Conservation (phyloP, 345 rosid genomes). For the Geranium brycei region DNA sequence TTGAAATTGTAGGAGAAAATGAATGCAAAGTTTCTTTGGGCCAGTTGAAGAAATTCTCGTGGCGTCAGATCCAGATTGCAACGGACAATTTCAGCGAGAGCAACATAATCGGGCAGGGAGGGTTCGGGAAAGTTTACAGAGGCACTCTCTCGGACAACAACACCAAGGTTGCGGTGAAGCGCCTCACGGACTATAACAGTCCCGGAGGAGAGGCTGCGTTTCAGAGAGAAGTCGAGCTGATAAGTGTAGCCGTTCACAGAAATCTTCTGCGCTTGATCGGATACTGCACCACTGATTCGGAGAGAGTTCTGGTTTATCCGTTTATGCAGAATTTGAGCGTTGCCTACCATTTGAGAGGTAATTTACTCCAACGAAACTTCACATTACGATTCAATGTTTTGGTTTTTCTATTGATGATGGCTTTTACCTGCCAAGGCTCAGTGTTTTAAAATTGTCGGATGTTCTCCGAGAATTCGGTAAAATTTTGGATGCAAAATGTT, state of each 20-base stretch:
- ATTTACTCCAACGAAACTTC: neutral
- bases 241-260: slow-evolving; percentile 72
- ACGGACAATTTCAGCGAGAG: slow-evolving; percentile 70
- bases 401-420: too few species aligned
- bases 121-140: slow-evolving; percentile 83
- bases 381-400: too few species aligned
- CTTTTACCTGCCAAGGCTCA: too few species aligned
- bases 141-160: slow-evolving; percentile 65
- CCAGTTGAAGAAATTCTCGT: slow-evolving; percentile 66
- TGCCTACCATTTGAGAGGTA: slow-evolving; percentile 72
- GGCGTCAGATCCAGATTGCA: slow-evolving; percentile 66
- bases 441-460: too few species aligned
- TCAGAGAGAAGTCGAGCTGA: slow-evolving; percentile 64
- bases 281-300: slow-evolving; percentile 56
- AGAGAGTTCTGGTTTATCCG: slow-evolving; percentile 84
- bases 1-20: slow-evolving; percentile 46
- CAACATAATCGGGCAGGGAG: slow-evolving; percentile 82
- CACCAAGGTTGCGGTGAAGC: slow-evolving; percentile 71
- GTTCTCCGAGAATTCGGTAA: too few species aligned
- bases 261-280: slow-evolving; percentile 78
- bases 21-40: slow-evolving; percentile 52
- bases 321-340: slow-evolving; percentile 84
- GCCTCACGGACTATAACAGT: slow-evolving; percentile 56
- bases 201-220: slow-evolving; percentile 90
- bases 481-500: too few species aligned